phyloP scores from a whole-genome alignment of 441 rosid genomes.

The Biscutella laevigata region DNA sequence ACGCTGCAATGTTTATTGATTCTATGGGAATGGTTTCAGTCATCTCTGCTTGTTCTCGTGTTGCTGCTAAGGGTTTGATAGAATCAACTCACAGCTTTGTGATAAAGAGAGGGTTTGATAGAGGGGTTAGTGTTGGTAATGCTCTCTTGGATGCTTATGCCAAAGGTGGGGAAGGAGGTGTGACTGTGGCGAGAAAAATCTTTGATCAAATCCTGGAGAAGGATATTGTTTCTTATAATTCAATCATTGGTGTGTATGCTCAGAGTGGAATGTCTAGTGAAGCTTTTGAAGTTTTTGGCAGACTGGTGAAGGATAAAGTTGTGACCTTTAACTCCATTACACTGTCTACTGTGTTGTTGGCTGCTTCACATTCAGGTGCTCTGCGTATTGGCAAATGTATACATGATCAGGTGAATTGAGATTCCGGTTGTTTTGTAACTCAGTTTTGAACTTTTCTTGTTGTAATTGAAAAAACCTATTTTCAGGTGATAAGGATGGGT shows the following conservation, averaged over 20 bases:
- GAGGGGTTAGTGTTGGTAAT: slow-evolving; percentile 47
- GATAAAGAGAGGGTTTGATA: slow-evolving; percentile 52
- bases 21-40: slow-evolving; percentile 60
- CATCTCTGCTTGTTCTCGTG: slow-evolving; percentile 65
- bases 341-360: slow-evolving; percentile 55
- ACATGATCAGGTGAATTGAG: slow-evolving; percentile 55
- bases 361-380: slow-evolving; percentile 64
- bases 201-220: slow-evolving; percentile 56
- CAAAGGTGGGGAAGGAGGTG: slow-evolving; percentile 42
- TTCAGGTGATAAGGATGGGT: slow-evolving; percentile 71
- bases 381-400: slow-evolving; percentile 53
- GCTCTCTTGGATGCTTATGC: slow-evolving; percentile 74
- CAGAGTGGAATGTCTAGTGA: slow-evolving; percentile 58
- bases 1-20: slow-evolving; percentile 35
- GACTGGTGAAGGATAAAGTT: slow-evolving; percentile 33
- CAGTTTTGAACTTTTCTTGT: neutral
- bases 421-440: neutral
- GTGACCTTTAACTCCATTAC: slow-evolving; percentile 55
- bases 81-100: slow-evolving; percentile 55
- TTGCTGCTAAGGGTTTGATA: slow-evolving; percentile 34
- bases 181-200: slow-evolving; percentile 46
- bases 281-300: slow-evolving; percentile 47
- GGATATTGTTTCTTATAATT: slow-evolving; percentile 70
- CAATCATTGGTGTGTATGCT: slow-evolving; percentile 61
- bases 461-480: neutral